phyloP scores from a whole-genome alignment of 768 basidiomycete species.

The Crassisporium funariophilum region DNA sequence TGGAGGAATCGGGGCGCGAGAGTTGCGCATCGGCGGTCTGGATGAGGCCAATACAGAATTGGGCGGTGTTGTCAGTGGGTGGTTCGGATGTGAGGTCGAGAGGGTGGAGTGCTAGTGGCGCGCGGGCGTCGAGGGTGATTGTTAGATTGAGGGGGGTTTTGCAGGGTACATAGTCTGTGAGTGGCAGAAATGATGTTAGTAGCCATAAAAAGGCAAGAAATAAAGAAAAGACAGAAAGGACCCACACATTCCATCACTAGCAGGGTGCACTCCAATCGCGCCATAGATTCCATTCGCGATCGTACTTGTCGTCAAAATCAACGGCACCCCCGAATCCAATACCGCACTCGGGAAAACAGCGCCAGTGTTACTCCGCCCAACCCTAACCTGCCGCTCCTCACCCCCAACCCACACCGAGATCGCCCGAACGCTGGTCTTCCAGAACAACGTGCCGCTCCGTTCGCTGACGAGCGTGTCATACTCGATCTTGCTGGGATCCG shows the following conservation, averaged over 20 bases:
- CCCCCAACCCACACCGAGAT: constrained; percentile 66
- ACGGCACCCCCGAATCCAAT: constrained; percentile 72
- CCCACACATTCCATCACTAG: constrained; percentile 66
- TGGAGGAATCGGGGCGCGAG: constrained; percentile 28
- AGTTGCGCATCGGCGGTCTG: constrained; percentile 55
- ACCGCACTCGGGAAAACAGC: constrained; percentile 59
- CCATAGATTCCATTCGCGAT: constrained; percentile 82
- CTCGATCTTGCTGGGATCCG: constrained; percentile 50
- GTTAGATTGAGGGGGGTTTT: constrained; percentile 68
- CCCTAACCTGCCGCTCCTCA: constrained; percentile 33
- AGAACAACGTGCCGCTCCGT: constrained; percentile 48
- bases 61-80: constrained; percentile 39
- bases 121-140: constrained; percentile 60
- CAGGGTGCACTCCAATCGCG: constrained; percentile 63
- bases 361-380: constrained; percentile 45
- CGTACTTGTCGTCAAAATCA: constrained; percentile 59
- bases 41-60: constrained; percentile 66
- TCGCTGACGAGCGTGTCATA: constrained; percentile 52
- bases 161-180: constrained; percentile 74
- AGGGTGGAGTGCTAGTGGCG: constrained; percentile 66
- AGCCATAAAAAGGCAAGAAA: background rate
- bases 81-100: constrained; percentile 68
- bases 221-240: background rate
- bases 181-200: background rate
- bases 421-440: constrained; percentile 60